A percentile compares a stretch with the other conserved stretches of the same genome.
Conservation (phyloP, 306 rosid genomes). For the Vachellia pachyceras region DNA sequence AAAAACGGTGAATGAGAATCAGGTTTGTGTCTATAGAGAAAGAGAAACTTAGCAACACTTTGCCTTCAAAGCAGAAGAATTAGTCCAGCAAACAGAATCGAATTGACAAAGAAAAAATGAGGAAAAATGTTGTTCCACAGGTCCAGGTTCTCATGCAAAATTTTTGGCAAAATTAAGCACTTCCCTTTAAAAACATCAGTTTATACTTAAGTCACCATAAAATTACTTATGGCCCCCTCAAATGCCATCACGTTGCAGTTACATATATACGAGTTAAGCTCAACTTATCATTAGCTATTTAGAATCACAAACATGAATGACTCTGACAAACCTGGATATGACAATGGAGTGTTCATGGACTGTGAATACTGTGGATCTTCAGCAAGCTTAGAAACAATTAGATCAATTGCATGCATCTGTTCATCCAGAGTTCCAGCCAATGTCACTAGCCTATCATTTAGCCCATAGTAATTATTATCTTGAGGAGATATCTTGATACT, state of each 20-base stretch:
- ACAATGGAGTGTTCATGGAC: constrained; percentile 90
- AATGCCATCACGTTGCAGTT: not conserved
- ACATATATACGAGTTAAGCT: not conserved
- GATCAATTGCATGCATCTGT: constrained; percentile 90
- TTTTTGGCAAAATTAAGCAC: not conserved
- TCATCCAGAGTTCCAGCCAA: constrained; percentile 91
- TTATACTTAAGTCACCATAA: not conserved
- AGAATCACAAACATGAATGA: not conserved
- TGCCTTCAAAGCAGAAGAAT: constrained; percentile 1
- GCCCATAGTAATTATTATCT: constrained; percentile 89
- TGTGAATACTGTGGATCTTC: constrained; percentile 96
- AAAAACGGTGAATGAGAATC: not conserved
- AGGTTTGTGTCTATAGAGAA: not conserved
- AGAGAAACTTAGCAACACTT: not conserved
- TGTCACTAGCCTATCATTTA: constrained; percentile 94
- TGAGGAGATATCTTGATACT: constrained; percentile 99
- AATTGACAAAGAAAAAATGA: not conserved
- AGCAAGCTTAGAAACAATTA: constrained; percentile 84
- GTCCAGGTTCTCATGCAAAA: not conserved
- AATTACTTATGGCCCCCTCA: not conserved
- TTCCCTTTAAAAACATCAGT: not conserved
- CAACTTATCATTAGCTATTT: not conserved
- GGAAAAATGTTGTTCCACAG: not conserved
- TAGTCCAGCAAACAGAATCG: not conserved
- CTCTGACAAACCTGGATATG: constrained; percentile 80